A percentile compares a stretch with the other conserved stretches of the same genome.
phyloP scores from a whole-genome alignment of 176 grass and related monocot species.

The Neostapfia colusana region DNA sequence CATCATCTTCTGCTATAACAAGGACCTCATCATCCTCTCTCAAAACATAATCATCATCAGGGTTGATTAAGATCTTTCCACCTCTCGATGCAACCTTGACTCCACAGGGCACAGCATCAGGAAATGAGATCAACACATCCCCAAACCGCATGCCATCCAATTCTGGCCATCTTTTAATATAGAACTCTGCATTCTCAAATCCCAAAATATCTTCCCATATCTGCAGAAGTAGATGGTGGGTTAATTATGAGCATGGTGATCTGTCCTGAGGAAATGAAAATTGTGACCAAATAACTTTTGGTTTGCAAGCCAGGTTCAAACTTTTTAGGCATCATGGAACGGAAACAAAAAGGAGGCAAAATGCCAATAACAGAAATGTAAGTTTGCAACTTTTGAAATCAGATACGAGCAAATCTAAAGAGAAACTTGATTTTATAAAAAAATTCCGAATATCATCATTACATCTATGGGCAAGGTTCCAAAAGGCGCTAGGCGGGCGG shows the following conservation, averaged over 20 bases:
- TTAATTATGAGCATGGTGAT: constrained; percentile 17
- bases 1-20: constrained; percentile 98
- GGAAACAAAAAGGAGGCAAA: not conserved
- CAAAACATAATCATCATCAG: constrained; percentile 82
- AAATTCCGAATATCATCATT: not conserved
- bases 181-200: constrained; percentile 98
- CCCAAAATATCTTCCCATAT: constrained; percentile 99
- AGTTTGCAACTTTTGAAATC: not conserved
- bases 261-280: not conserved
- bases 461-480: too few relatives aligned
- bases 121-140: constrained; percentile 90
- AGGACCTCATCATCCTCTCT: constrained; percentile 87
- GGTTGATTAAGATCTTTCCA: constrained; percentile 92
- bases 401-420: not conserved
- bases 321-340: constrained; percentile 1
- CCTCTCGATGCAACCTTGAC: constrained; percentile 78
- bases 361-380: not conserved
- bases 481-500: too few relatives aligned
- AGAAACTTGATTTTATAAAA: not conserved
- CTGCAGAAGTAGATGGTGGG: constrained; percentile 43
- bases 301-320: constrained; percentile 16
- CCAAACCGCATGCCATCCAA: constrained; percentile 85
- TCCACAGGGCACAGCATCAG: constrained; percentile 94
- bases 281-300: not conserved
- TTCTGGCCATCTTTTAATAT: constrained; percentile 93